These are phyloP conservation scores for Marchantia polymorpha DNA, from an alignment of 225 moss, liverwort and hornwort species.

Conservation along the genomic window DNA sequence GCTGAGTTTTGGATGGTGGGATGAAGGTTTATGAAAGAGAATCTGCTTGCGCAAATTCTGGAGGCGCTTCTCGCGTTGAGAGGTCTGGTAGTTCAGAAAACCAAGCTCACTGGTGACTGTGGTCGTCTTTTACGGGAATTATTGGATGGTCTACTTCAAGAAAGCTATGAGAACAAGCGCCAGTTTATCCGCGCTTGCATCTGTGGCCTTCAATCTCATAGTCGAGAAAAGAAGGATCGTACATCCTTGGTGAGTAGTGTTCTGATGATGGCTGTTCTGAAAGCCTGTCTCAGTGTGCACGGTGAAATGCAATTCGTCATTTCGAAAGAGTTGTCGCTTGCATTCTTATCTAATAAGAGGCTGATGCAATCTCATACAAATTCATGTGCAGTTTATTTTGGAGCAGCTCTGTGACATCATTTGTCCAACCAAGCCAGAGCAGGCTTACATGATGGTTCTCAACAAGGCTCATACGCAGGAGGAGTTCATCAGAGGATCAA, in stretches of 20 bases:
- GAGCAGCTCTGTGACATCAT: slow-evolving; percentile 99
- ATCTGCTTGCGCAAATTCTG: slow-evolving; percentile 86
- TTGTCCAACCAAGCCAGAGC: slow-evolving; percentile 96
- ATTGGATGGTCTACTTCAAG: slow-evolving; percentile 86
- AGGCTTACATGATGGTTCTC: slow-evolving; percentile 97
- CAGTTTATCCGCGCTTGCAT: slow-evolving; percentile 94
- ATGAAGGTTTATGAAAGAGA: slow-evolving; percentile 95
- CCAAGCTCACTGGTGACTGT: slow-evolving; percentile 96
- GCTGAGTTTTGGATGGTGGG: not conserved
- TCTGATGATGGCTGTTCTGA: not conserved
- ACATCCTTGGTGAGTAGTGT: slow-evolving; percentile 67
- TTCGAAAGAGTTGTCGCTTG: not conserved
- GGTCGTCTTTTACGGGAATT: slow-evolving; percentile 87
- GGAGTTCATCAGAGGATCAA: slow-evolving; percentile 97
- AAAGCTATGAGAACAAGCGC: slow-evolving; percentile 97
- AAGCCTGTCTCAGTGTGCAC: not conserved
- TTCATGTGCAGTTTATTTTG: slow-evolving; percentile 79
- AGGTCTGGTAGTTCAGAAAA: slow-evolving; percentile 95
- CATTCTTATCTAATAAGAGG: not conserved
- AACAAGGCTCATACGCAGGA: slow-evolving; percentile 98
- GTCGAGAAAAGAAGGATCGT: slow-evolving; percentile 75
- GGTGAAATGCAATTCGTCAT: not conserved
- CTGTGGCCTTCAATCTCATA: slow-evolving; percentile 66
- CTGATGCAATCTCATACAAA: slow-evolving; percentile 4
- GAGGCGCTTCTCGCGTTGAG: slow-evolving; percentile 83